Base-by-base conservation (phyloP, 2,329 filamentous ascomycete species). In the Aschersonia sp. region DNA sequence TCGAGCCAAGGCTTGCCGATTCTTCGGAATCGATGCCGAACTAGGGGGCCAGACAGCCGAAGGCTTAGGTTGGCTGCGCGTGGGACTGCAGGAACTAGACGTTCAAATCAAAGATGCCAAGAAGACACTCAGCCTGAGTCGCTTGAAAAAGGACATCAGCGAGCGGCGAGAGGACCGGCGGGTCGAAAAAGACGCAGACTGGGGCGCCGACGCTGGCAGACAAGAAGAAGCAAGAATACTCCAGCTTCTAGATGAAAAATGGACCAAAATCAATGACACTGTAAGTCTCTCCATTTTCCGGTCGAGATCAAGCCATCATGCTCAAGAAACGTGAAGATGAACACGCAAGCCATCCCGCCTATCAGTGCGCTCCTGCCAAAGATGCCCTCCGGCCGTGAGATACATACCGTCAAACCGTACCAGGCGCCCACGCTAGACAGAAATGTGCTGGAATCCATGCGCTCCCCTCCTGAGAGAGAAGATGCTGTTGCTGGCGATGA, bases 191-290 rank as follows among this genome's bases (percentile, higher is more conserved):
- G 84, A 79, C 44, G 67, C 70, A 1, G 70, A 70, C 31, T 92
- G 87, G 86, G 89, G 89, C 0, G 71, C 82, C 44, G 89, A 96
- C 65, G 91, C 83, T 0, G 91, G 92, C 1, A 82, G 78, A 56
- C 66, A 87, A 20, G 92, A 97, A 62, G 92, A 98, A 65, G 80
- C 75, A 2, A 75, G 89, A 48, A 84, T 97, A 2, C 73, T 96
- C 46, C 85, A 92, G 56, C 87, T 92, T 80, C 68, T 98, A 35
- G 78, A 94, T 56, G 75, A 73, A 40, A 96, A 95, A 62, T 96
- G 92, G 91, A 80, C 78, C 52, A 92, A 89, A 67, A 80, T 89
- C 65, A 98, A 98, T 59, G 88, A 96, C 63, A 94, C 86, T 20
- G 86, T 94, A 67, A 68, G 78, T 53, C 5, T 9, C 35, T 12